Evolutionary conservation across 306 rosid species (phyloP).

Genomic region (Luffa acutangula): DNA sequence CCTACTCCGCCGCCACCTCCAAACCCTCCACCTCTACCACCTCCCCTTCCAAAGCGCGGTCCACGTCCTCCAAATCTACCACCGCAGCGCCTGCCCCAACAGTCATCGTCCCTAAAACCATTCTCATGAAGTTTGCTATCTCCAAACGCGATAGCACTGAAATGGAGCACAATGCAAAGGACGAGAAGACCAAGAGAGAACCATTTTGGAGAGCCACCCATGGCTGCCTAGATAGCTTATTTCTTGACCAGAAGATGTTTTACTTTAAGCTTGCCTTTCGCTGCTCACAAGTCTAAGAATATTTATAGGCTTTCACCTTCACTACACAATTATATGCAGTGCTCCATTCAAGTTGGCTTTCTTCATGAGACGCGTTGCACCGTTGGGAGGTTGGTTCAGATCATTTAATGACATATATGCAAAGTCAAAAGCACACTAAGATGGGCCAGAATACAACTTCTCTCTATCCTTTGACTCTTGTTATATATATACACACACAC

Average conservation of each 20-base stretch:
- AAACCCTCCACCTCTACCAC: conserved; percentile 22
- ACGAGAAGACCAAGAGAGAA: conserved; percentile 22
- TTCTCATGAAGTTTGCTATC: conserved; percentile 38
- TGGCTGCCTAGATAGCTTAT: not conserved
- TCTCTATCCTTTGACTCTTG: not conserved
- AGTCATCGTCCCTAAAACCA: conserved; percentile 34
- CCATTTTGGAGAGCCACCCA: conserved; percentile 44
- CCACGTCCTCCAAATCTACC: conserved; percentile 40
- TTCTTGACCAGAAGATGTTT: not conserved
- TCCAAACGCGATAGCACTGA: conserved; percentile 34
- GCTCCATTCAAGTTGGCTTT: not conserved
- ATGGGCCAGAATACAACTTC: not conserved
- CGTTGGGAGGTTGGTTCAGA: not conserved
- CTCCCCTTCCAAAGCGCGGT: conserved; percentile 16
- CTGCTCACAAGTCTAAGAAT: not conserved
- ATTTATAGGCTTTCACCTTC: not conserved
- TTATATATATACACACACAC: not conserved
- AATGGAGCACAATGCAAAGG: conserved; percentile 42
- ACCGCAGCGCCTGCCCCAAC: conserved; percentile 46
- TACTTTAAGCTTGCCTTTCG: not conserved
- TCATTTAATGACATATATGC: not conserved
- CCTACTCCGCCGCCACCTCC: conserved; percentile 27
- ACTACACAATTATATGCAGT: not conserved
- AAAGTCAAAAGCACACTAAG: not conserved
- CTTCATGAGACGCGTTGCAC: not conserved